Conservation (phyloP, 352 stramenopile genomes). For the Globisporangium orthogonon region DNA sequence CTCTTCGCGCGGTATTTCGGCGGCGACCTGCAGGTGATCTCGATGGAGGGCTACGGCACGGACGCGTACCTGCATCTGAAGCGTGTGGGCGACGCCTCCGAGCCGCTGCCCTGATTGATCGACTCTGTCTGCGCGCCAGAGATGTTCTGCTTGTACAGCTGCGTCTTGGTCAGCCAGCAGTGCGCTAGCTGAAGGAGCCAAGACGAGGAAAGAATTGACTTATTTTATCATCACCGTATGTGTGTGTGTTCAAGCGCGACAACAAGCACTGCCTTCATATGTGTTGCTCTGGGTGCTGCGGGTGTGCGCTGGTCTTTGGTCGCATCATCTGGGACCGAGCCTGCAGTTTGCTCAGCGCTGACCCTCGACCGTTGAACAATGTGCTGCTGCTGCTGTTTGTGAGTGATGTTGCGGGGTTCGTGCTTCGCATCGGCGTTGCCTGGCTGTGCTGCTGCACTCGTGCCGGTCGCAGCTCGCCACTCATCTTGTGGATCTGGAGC, state of each 20-base stretch:
- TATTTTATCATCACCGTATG: slow-evolving; percentile 5
- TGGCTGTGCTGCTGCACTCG: background rate
- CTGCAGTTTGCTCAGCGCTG: slow-evolving; percentile 40
- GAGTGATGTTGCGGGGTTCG: slow-evolving; percentile 7
- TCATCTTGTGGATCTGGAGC: slow-evolving; percentile 39
- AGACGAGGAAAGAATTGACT: slow-evolving; percentile 3
- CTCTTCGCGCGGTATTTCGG: slow-evolving; percentile 99
- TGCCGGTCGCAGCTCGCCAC: slow-evolving; percentile 13
- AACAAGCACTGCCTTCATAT: no score
- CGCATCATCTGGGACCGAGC: slow-evolving; percentile 46
- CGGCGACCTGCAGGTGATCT: slow-evolving; percentile 99
- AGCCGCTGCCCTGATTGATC: slow-evolving; percentile 76
- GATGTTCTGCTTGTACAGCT: background rate
- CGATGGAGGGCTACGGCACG: slow-evolving; percentile 99
- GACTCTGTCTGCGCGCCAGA: background rate
- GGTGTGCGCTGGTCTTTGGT: slow-evolving; percentile 29
- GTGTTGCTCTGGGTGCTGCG: background rate
- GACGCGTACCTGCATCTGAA: slow-evolving; percentile 96
- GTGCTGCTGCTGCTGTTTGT: slow-evolving; percentile 20
- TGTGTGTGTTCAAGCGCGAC: background rate
- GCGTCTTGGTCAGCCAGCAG: background rate
- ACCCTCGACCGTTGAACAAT: slow-evolving; percentile 5
- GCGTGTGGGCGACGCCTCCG: slow-evolving; percentile 86
- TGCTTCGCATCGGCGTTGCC: background rate
- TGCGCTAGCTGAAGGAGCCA: background rate